These are phyloP conservation scores for Gracilaria vermiculophylla DNA, from an alignment of 23 red algal genomes.

Conservation along the genomic window DNA sequence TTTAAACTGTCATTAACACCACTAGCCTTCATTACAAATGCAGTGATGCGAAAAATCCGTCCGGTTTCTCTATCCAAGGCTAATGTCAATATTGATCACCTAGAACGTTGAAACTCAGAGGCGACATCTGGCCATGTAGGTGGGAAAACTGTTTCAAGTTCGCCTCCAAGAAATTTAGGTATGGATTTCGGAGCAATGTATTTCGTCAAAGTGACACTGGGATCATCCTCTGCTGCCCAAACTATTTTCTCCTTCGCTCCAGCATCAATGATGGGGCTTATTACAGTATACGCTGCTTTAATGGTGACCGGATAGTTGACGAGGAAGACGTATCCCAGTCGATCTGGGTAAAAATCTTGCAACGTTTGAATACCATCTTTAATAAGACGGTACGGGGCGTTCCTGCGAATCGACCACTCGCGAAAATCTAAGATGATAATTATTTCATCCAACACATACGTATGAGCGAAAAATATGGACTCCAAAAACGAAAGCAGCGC, in stretches of 20 bases:
- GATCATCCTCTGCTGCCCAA: slow-evolving; percentile 50
- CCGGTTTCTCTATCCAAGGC: too few species aligned
- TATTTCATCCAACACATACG: slow-evolving; percentile 53
- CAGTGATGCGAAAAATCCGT: too few species aligned
- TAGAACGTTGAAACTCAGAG: slow-evolving; percentile 8
- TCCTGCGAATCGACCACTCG: slow-evolving; percentile 53
- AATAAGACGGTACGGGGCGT: slow-evolving; percentile 47
- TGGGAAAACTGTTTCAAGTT: slow-evolving; percentile 43
- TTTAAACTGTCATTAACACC: not conserved
- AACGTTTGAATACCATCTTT: slow-evolving; percentile 52
- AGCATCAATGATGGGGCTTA: slow-evolving; percentile 58
- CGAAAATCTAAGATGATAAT: slow-evolving; percentile 54
- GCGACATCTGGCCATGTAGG: slow-evolving; percentile 50
- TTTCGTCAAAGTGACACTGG: slow-evolving; percentile 23
- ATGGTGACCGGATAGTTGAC: slow-evolving; percentile 55
- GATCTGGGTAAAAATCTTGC: slow-evolving; percentile 58
- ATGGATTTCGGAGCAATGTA: slow-evolving; percentile 54
- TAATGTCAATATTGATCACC: not conserved
- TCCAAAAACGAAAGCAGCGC: slow-evolving; percentile 52
- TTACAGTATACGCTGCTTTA: slow-evolving; percentile 43
- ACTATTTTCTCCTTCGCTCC: slow-evolving; percentile 56
- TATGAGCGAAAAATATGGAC: slow-evolving; percentile 29
- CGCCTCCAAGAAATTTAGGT: slow-evolving; percentile 54
- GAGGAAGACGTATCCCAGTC: slow-evolving; percentile 53
- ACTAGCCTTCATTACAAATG: not conserved